Conservation (phyloP, 805 yeast species). For the Nakazawaea wickerhamii region DNA sequence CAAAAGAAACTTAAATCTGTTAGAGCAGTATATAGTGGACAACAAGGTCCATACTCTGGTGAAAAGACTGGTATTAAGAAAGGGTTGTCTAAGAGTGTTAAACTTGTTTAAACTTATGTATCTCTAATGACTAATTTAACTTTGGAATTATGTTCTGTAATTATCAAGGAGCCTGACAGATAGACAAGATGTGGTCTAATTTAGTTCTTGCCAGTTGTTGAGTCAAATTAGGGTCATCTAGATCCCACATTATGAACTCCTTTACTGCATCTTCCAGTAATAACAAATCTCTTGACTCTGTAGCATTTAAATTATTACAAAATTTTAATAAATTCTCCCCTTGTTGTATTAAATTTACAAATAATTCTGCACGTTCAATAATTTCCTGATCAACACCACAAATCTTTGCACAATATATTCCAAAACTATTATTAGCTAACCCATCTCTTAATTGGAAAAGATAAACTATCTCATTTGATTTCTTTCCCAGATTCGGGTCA, state of each 20-base stretch:
- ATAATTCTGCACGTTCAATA: slow-evolving; percentile 26
- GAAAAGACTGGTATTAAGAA: slow-evolving; percentile 97
- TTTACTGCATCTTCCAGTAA: slow-evolving; percentile 17
- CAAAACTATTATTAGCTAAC: slow-evolving; percentile 29
- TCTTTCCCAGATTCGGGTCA: slow-evolving; percentile 1
- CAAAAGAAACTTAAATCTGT: slow-evolving; percentile 88
- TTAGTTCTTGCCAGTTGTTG: background rate
- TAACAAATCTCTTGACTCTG: slow-evolving; percentile 16
- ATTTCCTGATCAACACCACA: slow-evolving; percentile 30
- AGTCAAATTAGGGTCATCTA: slow-evolving; percentile 15
- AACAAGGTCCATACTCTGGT: slow-evolving; percentile 80
- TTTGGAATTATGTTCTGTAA: too few species aligned
- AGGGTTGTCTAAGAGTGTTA: slow-evolving; percentile 83
- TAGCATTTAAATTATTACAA: slow-evolving; percentile 15
- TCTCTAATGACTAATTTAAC: too few species aligned
- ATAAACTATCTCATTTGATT: slow-evolving; percentile 23
- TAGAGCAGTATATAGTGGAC: slow-evolving; percentile 79
- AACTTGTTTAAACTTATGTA: slow-evolving; percentile 38
- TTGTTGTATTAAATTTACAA: slow-evolving; percentile 17
- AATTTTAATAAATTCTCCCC: slow-evolving; percentile 18
- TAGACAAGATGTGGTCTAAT: background rate
- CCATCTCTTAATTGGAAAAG: slow-evolving; percentile 30
- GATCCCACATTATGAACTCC: slow-evolving; percentile 24
- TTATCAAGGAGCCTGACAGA: too few species aligned
- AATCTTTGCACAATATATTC: slow-evolving; percentile 34